phyloP scores from a whole-genome alignment of 768 basidiomycete genomes.

The Boletus reticuloceps region DNA sequence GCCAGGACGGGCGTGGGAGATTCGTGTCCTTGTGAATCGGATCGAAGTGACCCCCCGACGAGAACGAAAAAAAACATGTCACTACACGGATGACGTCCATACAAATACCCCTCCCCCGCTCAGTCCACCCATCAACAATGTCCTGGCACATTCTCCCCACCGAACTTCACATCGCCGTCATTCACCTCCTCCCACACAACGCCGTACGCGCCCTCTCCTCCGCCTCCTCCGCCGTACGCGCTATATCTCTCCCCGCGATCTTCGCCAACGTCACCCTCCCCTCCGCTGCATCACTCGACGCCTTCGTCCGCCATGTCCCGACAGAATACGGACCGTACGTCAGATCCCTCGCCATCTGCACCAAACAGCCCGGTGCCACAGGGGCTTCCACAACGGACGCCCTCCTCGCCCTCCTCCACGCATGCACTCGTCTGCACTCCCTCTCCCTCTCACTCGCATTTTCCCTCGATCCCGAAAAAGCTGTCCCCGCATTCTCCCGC shows the following conservation, averaged over 20 bases:
- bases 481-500: conserved; percentile 23
- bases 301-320: conserved; percentile 59
- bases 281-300: conserved; percentile 42
- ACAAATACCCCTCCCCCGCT: neutral
- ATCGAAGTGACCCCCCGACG: conserved; percentile 16
- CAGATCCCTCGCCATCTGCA: conserved; percentile 45
- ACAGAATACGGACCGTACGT: conserved; percentile 50
- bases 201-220: conserved; percentile 48
- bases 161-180: conserved; percentile 62
- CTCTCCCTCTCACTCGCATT: conserved; percentile 29
- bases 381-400: conserved; percentile 41
- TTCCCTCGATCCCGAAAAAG: conserved; percentile 15
- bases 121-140: conserved; percentile 1
- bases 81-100: neutral
- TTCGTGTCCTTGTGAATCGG: conserved; percentile 21
- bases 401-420: conserved; percentile 48
- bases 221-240: conserved; percentile 50
- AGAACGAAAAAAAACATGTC: conserved; percentile 6
- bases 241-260: conserved; percentile 52
- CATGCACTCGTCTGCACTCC: conserved; percentile 42
- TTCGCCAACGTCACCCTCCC: conserved; percentile 59
- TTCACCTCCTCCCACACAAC: conserved; percentile 44
- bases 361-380: conserved; percentile 35
- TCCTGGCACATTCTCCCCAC: conserved; percentile 59
- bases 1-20: conserved; percentile 1